A percentile compares a stretch with the other conserved stretches of the same genome.
Evolutionary conservation across 495 filamentous ascomycete species (phyloP).

Genomic region (Podospora australis): DNA sequence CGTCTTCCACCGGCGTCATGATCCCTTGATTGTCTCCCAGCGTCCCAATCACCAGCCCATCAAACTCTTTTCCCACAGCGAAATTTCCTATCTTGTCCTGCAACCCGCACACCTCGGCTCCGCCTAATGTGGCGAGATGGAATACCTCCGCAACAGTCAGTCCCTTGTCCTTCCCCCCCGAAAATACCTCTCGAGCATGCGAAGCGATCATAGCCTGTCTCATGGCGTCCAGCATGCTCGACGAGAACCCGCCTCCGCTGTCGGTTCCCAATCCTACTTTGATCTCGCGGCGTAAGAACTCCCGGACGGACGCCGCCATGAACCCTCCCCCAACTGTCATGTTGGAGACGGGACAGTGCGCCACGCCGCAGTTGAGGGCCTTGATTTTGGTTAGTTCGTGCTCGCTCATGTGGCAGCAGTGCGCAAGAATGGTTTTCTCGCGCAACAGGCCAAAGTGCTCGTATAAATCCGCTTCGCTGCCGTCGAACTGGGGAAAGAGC

Average conservation of each 20-base stretch:
- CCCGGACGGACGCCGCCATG: constrained; percentile 54
- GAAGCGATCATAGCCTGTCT: constrained; percentile 56
- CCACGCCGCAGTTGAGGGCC: constrained; percentile 48
- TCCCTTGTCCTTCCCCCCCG: constrained; percentile 40
- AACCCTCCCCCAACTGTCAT: constrained; percentile 55
- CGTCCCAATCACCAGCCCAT: constrained; percentile 52
- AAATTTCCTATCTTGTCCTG: constrained; percentile 52
- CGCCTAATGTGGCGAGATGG: constrained; percentile 57
- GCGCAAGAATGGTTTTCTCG: constrained; percentile 53
- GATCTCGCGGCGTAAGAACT: constrained; percentile 50
- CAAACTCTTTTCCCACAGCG: constrained; percentile 55
- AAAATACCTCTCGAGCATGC: constrained; percentile 45
- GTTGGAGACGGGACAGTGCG: constrained; percentile 59
- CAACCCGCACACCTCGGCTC: constrained; percentile 54
- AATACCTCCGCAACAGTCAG: constrained; percentile 51
- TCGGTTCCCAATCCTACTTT: constrained; percentile 65
- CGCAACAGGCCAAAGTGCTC: constrained; percentile 47
- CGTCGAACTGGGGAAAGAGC: constrained; percentile 45
- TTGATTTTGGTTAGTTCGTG: constrained; percentile 45
- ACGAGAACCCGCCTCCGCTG: constrained; percentile 57
- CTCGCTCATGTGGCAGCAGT: constrained; percentile 54
- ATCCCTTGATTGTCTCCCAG: constrained; percentile 34
- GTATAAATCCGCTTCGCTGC: constrained; percentile 51
- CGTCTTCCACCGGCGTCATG: constrained; percentile 49
- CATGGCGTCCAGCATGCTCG: constrained; percentile 54